Evolutionary conservation across 352 stramenopile species (phyloP), one percentile per base, ranked within the genome.

Genomic region (Halophytophthora polymorphica): DNA sequence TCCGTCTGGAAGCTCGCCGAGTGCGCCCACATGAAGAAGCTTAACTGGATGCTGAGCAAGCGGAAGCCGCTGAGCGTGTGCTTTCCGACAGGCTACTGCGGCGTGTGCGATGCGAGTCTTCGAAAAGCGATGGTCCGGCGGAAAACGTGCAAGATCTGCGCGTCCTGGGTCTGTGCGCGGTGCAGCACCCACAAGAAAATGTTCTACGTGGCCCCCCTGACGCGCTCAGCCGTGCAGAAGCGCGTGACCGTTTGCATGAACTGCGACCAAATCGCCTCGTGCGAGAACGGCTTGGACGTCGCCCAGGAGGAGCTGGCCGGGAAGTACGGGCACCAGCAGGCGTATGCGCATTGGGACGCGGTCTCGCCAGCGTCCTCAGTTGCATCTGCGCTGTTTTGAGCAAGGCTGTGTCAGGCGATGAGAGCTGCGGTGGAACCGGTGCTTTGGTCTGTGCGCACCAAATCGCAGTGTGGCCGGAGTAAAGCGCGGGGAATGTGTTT

Each of bases 131-230:
- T 65, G 38, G 34, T 56, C 10, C 52, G 61, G 11, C 60, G 53
- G 31, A 58, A 58, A 15, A 59, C 58, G 14, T 75, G 66, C 45
- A 64, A 56, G 35, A 61, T 69, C 33, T 75, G 66, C 42, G 39
- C 53, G 28, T 35, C 23, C 11, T 38, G 47, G 23, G 59, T 50
- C 28, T 75, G 66, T 23, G 23, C 49, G 7, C 61, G 52, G 3
- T 75, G 66, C 35, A 64, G 53, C 43, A 53, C 69, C 47, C n/a
- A 51, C 22, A 71, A 69, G 55, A 71, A 61, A 17, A 63, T 74
- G 56, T 59, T 58, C 46, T 70, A 63, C 40, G 41, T 67, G 36
- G 19, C 56, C 11, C 21, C 46, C 1, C 44, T 42, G 6, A 66
- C 53, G 39, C 58, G 54, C 14, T 33, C 22, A 3, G 62, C 65